Base-by-base conservation (phyloP, 2,329 filamentous ascomycete genomes). In the Trichoderma brevicompactum region DNA sequence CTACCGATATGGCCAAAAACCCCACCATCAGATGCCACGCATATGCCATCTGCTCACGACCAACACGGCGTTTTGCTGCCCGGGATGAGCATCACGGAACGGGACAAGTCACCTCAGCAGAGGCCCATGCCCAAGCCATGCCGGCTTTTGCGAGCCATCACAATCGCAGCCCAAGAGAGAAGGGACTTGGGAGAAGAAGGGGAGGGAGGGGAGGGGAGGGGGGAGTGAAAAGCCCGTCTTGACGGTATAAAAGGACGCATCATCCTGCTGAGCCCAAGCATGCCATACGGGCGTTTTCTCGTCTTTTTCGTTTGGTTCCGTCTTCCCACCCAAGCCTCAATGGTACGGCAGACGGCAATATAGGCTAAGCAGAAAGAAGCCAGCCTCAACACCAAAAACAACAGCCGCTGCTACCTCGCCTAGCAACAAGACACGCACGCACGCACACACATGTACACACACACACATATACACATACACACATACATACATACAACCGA, bases 21-120 rank as follows among this genome's bases (percentile, higher is more conserved):
- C 64, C 64, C 64, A 65, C 64, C 64, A 65, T 54, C 46, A 54
- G n/a, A 54, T 54, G 48, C 64, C 64, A 53, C 61, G 55, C 46
- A 54, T 13, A 54, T 54, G 48, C 64, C 64, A 53, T 65, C 64
- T 65, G 40, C 46, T 65, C 23, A n/a, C 48, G 44, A 60, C 64
- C 64, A 65, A 65, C 64, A 61, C 19, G 56, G 43, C 23, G 19
- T 19, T 53, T n/a, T 41, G 58, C 38, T 40, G 58, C 46, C 55
- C 44, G 41, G 48, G 32, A 52, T 36, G 38, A 48, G 40, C 41
- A 23, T 61, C 48, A 54, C 49, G 56, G 49, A 60, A 49, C 40
- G 34, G 64, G 55, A 52, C 43, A 65, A 40, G 48, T 54, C 53
- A 48, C 48, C 46, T 65, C 19, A 41, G 48, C 13, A 40, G 28